Evolutionary conservation across 2,329 filamentous ascomycete genomes (phyloP), one percentile per base, ranked within the genome.

Genomic region (Aureobasidium melanogenum): DNA sequence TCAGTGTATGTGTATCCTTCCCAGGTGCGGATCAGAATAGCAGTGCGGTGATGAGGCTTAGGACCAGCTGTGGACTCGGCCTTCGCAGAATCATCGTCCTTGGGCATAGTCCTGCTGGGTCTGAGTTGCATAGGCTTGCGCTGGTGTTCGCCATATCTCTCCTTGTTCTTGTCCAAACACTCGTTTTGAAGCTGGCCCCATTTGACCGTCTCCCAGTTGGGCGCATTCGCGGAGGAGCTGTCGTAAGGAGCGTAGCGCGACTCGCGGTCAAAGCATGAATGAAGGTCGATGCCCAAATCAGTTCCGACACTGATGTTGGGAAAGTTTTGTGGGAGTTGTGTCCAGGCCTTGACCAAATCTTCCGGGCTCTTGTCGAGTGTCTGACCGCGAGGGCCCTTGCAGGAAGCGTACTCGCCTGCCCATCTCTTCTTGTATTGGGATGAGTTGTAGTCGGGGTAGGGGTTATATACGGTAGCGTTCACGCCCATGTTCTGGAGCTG

Each of bases 181-280:
- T 81, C 74, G 56, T 84, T 76, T 70, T 93, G 88, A 19, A 93
- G 75, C 34, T 81, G 74, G 15, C 86, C 86, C 89, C 89, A 94
- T 64, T 84, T 80, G 34, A 91, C 81, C 28, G 78, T 76, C 30
- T 82, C 77, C 86, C 88, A 91, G 24, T 84, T 75, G 8, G 84
- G 72, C 12, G 64, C 66, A 52, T 69, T 34, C 63, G 70, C 63
- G 72, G 73, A 64, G 28, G 63, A 55, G 36, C 66, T 57, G 2
- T 86, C 85, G 66, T 89, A 89, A 22, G 80, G 73, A 5, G 75
- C 75, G 56, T 77, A 79, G 32, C 76, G 74, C 54, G 74, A 73
- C 63, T 82, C 82, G 3, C 79, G 80, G 14, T 87, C 85, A 41
- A 90, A 83, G 58, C 89, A 84, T 6, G 86, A 84, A 67, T 88